Evolutionary conservation across 2,329 filamentous ascomycete species (phyloP).

Genomic region (Fusarium lateritium): DNA sequence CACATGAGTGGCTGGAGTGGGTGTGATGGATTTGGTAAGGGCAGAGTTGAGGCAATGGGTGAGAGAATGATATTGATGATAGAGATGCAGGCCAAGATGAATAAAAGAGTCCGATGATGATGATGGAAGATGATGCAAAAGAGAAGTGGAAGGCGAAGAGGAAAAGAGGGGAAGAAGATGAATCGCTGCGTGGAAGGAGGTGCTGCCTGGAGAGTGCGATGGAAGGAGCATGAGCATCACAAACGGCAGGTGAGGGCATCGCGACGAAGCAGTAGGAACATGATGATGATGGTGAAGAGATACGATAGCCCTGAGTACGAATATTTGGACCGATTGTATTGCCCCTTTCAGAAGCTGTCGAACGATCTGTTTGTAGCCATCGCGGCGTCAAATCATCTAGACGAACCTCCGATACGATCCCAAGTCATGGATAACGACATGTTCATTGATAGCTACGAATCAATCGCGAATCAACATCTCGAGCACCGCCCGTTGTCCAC

Average conservation of each 20-base stretch:
- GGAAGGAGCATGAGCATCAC: neutral
- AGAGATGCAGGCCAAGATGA: neutral
- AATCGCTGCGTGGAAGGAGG: neutral
- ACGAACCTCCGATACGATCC: too few species aligned
- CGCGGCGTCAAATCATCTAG: too few species aligned
- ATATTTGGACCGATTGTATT: too few species aligned
- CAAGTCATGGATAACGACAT: too few species aligned
- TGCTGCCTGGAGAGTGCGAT: neutral
- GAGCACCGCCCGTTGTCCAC: too few species aligned
- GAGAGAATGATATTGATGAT: conserved; percentile 12
- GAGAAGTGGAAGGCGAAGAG: neutral
- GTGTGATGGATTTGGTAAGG: neutral
- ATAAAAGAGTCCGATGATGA: neutral
- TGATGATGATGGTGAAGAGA: neutral
- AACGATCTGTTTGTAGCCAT: too few species aligned
- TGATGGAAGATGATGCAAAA: conserved; percentile 5
- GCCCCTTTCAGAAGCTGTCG: too few species aligned
- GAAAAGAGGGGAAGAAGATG: neutral
- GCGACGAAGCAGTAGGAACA: neutral
- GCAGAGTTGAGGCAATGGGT: neutral
- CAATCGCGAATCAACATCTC: too few species aligned
- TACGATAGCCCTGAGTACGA: neutral
- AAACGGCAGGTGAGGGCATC: conserved; percentile 6
- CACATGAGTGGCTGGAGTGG: too few species aligned
- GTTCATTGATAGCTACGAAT: too few species aligned